Conservation (phyloP, 1,139 yeast species). For the Lodderomyces jiufengensis region DNA sequence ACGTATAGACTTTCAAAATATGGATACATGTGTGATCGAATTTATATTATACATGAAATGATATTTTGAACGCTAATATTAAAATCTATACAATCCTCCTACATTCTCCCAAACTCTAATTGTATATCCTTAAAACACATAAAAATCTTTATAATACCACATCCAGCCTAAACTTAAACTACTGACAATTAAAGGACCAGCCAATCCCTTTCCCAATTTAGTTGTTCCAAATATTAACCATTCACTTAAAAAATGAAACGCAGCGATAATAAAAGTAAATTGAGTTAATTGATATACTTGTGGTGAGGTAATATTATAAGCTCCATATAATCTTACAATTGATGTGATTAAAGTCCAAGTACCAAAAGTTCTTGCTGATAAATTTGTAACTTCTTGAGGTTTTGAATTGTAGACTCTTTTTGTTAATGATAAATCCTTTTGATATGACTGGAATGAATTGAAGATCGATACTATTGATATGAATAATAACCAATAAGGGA, state of each 20-base stretch:
- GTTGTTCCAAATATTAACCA: conserved; percentile 79
- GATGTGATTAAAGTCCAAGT: conserved; percentile 95
- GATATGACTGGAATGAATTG: conserved; percentile 86
- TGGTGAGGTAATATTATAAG: conserved; percentile 64
- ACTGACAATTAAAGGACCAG: conserved; percentile 78
- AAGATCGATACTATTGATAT: conserved; percentile 86
- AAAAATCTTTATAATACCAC: conserved; percentile 53
- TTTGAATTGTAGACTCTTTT: conserved; percentile 64
- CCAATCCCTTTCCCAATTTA: conserved; percentile 79
- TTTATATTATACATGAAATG: too few relatives aligned
- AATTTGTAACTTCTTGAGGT: conserved; percentile 52
- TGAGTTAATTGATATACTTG: conserved; percentile 76
- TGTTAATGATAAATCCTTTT: conserved; percentile 50
- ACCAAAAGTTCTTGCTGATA: conserved; percentile 94
- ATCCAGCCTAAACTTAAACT: conserved; percentile 58
- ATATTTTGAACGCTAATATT: too few relatives aligned
- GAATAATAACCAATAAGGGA: conserved; percentile 48
- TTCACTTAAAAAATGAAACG: conserved; percentile 78
- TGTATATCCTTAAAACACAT: conserved; percentile 16
- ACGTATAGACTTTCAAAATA: too few relatives aligned
- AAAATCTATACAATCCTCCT: too few relatives aligned
- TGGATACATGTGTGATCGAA: too few relatives aligned
- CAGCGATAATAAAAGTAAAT: conserved; percentile 82
- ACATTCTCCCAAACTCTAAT: too few relatives aligned
- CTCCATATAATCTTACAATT: conserved; percentile 81